Percentiles rank a stretch among this genome's conserved stretches.
Conservation (phyloP, 2,329 filamentous ascomycete species). For the Simplicillium sp. region DNA sequence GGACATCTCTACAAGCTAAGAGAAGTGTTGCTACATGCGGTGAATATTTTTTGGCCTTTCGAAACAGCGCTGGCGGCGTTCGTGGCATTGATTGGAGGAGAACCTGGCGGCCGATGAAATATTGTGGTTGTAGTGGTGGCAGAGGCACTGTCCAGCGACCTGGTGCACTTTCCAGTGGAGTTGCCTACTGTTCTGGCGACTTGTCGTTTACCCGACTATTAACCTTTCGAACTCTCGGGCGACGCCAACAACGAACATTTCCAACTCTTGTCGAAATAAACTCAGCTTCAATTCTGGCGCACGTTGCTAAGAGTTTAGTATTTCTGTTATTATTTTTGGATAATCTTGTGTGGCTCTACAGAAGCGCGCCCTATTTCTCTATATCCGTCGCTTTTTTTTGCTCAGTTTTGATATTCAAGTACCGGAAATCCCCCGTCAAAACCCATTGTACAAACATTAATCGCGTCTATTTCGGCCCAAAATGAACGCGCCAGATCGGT, state of each 20-base stretch:
- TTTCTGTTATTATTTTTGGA: too few relatives aligned
- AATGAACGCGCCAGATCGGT: constrained; percentile 51
- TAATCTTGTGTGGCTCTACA: too few relatives aligned
- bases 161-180: background rate
- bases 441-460: background rate
- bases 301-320: too few relatives aligned
- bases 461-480: background rate
- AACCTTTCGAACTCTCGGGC: constrained; percentile 12
- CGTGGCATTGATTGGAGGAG: constrained; percentile 44
- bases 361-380: too few relatives aligned
- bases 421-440: too few relatives aligned
- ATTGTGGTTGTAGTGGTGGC: background rate
- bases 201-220: constrained; percentile 18
- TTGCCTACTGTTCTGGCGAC: background rate
- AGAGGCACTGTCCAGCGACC: background rate
- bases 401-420: too few relatives aligned
- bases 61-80: constrained; percentile 47
- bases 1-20: constrained; percentile 51
- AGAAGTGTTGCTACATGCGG: constrained; percentile 52
- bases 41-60: constrained; percentile 42
- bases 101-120: too few relatives aligned
- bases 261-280: too few relatives aligned
- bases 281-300: too few relatives aligned
- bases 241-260: too few relatives aligned
- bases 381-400: too few relatives aligned